Evolutionary conservation across 1,284 basidiomycete genomes (phyloP).

Genomic region (Puccinia sorghi): DNA sequence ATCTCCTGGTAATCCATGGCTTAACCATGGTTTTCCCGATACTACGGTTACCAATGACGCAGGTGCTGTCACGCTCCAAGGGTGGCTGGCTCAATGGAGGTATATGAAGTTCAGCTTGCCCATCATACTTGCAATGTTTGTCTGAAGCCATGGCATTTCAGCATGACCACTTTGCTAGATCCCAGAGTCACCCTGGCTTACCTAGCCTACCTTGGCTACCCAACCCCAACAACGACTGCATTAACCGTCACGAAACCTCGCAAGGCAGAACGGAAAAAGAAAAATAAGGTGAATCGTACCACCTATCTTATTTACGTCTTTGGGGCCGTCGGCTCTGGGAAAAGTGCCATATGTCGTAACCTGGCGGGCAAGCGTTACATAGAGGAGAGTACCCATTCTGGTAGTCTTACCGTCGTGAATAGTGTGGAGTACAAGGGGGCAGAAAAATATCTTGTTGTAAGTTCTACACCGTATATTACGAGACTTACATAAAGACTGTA

Average conservation of each 20-base stretch:
- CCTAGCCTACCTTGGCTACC: conserved; percentile 90
- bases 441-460: conserved; percentile 91
- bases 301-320: conserved; percentile 91
- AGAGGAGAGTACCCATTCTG: conserved; percentile 24
- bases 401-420: conserved; percentile 74
- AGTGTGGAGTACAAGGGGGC: conserved; percentile 89
- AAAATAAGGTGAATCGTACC: conserved; percentile 78
- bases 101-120: conserved; percentile 58
- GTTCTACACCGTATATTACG: conserved; percentile 58
- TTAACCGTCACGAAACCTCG: conserved; percentile 66
- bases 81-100: conserved; percentile 99
- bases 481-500: too few relatives aligned
- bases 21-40: conserved; percentile 78
- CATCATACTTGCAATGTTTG: background rate
- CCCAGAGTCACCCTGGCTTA: conserved; percentile 88
- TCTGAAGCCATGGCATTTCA: conserved; percentile 57
- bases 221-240: conserved; percentile 61
- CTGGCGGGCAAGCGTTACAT: conserved; percentile 67
- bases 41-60: conserved; percentile 86
- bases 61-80: conserved; percentile 88
- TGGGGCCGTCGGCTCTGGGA: conserved; percentile 92
- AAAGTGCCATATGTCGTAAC: conserved; percentile 79
- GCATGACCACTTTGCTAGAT: conserved; percentile 94
- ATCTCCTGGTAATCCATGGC: conserved; percentile 92
- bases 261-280: conserved; percentile 73